Conservation (phyloP, 164 flowering plant genomes). For the Saururus chinensis region DNA sequence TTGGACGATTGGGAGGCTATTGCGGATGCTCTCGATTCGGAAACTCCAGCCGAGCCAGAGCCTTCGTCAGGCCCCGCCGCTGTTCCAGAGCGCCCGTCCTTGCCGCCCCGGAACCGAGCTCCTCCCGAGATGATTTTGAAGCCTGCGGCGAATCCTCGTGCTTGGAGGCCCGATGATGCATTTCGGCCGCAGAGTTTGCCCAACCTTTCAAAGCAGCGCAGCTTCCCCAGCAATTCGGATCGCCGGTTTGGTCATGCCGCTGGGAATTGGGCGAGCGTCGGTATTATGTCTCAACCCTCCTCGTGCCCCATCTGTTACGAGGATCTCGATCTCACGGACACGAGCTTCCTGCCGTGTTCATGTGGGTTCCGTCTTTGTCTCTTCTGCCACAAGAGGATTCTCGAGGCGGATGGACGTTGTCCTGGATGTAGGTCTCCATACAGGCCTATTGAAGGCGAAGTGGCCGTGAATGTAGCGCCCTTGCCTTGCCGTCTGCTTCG, state of each 20-base stretch:
- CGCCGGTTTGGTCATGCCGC: slow-evolving; percentile 27
- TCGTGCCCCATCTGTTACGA: slow-evolving; percentile 89
- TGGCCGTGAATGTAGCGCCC: slow-evolving; percentile 29
- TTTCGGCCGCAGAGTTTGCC: slow-evolving; percentile 78
- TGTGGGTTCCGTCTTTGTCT: slow-evolving; percentile 91
- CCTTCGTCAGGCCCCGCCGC: slow-evolving; percentile 1
- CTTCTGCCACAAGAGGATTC: slow-evolving; percentile 90
- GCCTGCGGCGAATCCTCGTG: slow-evolving; percentile 27
- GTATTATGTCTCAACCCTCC: slow-evolving; percentile 32
- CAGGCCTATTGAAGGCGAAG: slow-evolving; percentile 28
- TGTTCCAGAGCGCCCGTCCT: slow-evolving; percentile 2
- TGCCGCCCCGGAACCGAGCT: background rate
- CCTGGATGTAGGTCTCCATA: slow-evolving; percentile 86
- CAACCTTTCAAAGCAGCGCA: slow-evolving; percentile 56
- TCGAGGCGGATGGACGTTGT: slow-evolving; percentile 83
- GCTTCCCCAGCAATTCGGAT: slow-evolving; percentile 38
- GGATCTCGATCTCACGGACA: slow-evolving; percentile 71
- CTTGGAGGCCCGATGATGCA: slow-evolving; percentile 88
- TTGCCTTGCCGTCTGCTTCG: slow-evolving; percentile 50
- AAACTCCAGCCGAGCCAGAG: slow-evolving; percentile 11
- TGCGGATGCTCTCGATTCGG: slow-evolving; percentile 56
- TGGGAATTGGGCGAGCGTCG: slow-evolving; percentile 27
- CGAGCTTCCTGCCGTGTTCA: slow-evolving; percentile 73
- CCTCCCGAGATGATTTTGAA: slow-evolving; percentile 8
- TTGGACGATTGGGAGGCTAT: slow-evolving; percentile 45